Percentiles rank a stretch among this genome's conserved stretches.
These are phyloP conservation scores for Trichoderma polysporum DNA, from an alignment of 2,329 filamentous ascomycete species.

Conservation along the genomic window DNA sequence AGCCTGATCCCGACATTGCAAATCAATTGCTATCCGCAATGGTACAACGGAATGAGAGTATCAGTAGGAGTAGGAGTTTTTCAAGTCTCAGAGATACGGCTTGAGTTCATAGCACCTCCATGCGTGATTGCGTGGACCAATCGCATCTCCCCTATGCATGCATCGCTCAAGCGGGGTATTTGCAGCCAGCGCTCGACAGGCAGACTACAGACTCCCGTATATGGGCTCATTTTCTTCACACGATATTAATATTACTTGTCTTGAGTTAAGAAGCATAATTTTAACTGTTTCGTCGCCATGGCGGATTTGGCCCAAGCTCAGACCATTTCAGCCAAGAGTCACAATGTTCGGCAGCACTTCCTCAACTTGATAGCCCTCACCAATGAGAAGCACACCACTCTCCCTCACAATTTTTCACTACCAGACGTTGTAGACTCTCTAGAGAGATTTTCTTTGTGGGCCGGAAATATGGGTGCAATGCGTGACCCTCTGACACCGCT, in stretches of 20 bases:
- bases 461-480: conserved; percentile 19
- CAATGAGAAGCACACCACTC: neutral
- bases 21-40: too few species aligned
- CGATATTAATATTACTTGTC: neutral
- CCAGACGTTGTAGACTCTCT: neutral
- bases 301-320: neutral
- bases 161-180: neutral
- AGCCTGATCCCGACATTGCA: neutral
- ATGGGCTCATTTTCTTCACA: neutral
- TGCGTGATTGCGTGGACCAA: neutral
- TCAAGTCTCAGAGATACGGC: neutral
- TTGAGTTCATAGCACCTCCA: neutral
- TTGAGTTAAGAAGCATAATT: neutral
- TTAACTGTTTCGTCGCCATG: neutral
- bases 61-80: neutral
- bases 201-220: neutral
- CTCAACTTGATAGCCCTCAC: conserved; percentile 24
- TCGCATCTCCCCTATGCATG: neutral
- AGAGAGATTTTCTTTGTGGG: conserved; percentile 21
- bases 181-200: neutral
- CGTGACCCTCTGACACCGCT: neutral
- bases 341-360: conserved; percentile 20
- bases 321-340: neutral
- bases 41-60: neutral
- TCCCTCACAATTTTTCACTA: neutral